Evolutionary conservation across 75 land plant genomes (phyloP).

Genomic region (Selaginella tamariscina): DNA sequence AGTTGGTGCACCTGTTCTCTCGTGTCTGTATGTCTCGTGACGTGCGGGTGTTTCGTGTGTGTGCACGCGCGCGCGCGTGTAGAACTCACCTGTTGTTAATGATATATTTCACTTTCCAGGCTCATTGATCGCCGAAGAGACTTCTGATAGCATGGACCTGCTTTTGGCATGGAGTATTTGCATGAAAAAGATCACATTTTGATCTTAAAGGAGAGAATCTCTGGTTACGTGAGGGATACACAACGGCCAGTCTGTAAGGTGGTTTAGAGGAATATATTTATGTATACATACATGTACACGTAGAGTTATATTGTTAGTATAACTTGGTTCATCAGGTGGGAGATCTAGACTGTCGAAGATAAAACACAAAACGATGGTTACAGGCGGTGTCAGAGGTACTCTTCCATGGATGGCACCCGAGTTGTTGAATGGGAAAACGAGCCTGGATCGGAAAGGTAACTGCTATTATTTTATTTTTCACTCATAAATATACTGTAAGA

Average conservation of each 20-base stretch:
- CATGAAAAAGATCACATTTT: constrained; percentile 76
- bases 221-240: constrained; percentile 67
- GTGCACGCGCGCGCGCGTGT: background rate
- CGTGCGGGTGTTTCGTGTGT: background rate
- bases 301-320: background rate
- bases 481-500: background rate
- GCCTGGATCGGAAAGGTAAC: constrained; percentile 48
- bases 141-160: constrained; percentile 78
- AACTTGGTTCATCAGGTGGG: constrained; percentile 7
- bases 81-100: background rate
- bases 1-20: background rate
- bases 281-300: background rate
- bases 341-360: constrained; percentile 10
- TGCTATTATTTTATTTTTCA: constrained; percentile 4
- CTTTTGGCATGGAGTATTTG: constrained; percentile 90
- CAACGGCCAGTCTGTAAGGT: constrained; percentile 90
- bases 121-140: constrained; percentile 50
- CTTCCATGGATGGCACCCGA: constrained; percentile 89
- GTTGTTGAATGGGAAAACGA: constrained; percentile 50
- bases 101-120: constrained; percentile 24
- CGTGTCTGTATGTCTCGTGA: constrained; percentile 9
- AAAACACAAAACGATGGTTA: constrained; percentile 7
- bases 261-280: too few species aligned
- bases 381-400: constrained; percentile 50
- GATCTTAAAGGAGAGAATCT: constrained; percentile 82